phyloP scores from a whole-genome alignment of 2,329 filamentous ascomycete genomes.

The Colletotrichum ledebouriae region DNA sequence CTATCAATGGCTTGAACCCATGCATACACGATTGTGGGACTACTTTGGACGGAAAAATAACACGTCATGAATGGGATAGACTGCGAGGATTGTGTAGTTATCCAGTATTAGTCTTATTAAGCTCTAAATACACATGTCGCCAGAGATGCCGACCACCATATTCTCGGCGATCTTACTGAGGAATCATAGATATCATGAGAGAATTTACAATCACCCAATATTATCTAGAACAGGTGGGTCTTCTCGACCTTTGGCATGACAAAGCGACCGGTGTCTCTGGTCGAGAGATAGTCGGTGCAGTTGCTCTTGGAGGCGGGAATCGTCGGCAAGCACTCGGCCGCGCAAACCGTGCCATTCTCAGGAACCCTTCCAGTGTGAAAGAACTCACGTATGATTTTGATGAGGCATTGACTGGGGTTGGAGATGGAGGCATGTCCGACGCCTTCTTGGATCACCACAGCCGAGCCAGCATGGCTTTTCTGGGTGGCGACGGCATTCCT shows the following conservation, averaged over 20 bases:
- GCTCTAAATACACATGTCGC: too few species aligned
- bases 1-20: too few species aligned
- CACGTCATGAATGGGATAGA: too few species aligned
- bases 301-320: background rate
- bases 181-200: too few species aligned
- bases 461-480: constrained; percentile 37
- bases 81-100: too few species aligned
- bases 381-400: background rate
- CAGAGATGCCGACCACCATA: too few species aligned
- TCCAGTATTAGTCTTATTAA: too few species aligned
- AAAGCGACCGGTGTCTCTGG: background rate
- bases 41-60: too few species aligned
- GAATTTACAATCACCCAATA: background rate
- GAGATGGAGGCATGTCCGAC: constrained; percentile 42
- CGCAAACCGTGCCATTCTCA: constrained; percentile 17
- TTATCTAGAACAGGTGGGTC: background rate
- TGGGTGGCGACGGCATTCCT: constrained; percentile 47
- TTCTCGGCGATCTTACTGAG: too few species aligned
- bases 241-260: background rate
- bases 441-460: constrained; percentile 9
- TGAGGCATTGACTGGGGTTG: constrained; percentile 46
- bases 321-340: background rate
- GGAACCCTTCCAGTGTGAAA: background rate
- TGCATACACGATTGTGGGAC: too few species aligned
- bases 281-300: background rate